A percentile compares a stretch with the other conserved stretches of the same genome.
Conservation (phyloP, 2,329 filamentous ascomycete species). For the Aspergillus sp. region DNA sequence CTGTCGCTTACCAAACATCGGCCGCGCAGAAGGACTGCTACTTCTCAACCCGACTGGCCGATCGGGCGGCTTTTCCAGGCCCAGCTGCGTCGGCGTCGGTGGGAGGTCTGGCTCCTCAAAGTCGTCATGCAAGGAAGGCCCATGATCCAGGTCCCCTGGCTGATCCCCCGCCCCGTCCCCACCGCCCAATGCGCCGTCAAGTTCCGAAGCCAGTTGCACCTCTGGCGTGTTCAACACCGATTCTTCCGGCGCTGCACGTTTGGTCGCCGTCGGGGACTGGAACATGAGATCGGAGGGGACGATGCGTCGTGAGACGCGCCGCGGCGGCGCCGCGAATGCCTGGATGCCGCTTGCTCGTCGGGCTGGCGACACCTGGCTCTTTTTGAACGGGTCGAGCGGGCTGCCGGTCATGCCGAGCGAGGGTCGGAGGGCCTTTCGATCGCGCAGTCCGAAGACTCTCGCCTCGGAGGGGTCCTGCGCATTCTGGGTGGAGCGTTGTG, state of each 20-base stretch:
- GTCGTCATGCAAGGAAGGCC: constrained; percentile 24
- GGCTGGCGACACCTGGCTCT: constrained; percentile 17
- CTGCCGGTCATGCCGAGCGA: constrained; percentile 30
- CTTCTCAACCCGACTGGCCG: constrained; percentile 31
- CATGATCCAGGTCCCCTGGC: constrained; percentile 14
- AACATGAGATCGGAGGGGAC: constrained; percentile 28
- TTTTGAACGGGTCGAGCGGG: constrained; percentile 18
- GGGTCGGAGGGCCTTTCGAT: constrained; percentile 36
- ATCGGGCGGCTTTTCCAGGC: constrained; percentile 33
- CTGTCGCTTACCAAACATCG: constrained; percentile 25
- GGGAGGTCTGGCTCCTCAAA: constrained; percentile 63
- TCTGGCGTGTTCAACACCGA: constrained; percentile 25
- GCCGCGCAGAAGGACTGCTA: constrained; percentile 35
- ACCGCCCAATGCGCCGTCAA: constrained; percentile 27
- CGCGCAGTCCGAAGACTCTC: constrained; percentile 30
- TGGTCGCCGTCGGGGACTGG: constrained; percentile 21
- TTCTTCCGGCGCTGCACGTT: constrained; percentile 10
- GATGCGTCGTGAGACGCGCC: constrained; percentile 34
- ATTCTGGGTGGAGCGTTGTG: constrained; percentile 12
- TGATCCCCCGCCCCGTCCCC: constrained; percentile 17
- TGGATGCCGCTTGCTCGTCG: constrained; percentile 29
- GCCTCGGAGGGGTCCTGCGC: constrained; percentile 15
- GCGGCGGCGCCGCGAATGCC: constrained; percentile 35
- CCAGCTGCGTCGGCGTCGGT: constrained; percentile 42
- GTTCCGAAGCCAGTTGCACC: constrained; percentile 30